Base-by-base conservation (phyloP, 352 stramenopile species). In the Phytophthora melonis region DNA sequence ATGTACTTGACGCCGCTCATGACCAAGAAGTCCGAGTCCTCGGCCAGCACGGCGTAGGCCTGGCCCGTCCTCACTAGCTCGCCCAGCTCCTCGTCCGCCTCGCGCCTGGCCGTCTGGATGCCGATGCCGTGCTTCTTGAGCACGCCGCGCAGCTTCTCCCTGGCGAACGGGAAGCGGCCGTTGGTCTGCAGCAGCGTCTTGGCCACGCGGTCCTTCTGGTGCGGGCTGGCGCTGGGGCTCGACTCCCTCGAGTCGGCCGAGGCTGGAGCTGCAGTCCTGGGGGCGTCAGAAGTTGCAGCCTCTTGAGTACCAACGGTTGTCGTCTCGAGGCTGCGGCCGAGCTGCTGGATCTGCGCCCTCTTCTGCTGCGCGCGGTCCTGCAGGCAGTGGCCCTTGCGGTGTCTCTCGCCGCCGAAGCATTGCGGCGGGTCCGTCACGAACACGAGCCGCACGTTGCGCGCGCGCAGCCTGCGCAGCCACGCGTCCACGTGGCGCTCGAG, bases 21-120 rank as follows among this genome's bases (percentile, higher is more conserved):
- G 65, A 92, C 82, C 16, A 97, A 68, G 68, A 97, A 98, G 63
- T 98, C 93, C 59, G 91, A 97, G 77, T 98, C 93, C 45, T 95
- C 83, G 0, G 77, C 87, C 9, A 97, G 72, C 9, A 94, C 87
- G 0, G 89, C 89, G 55, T 83, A 93, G 0, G 84, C 84, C 36
- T 79, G 23, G 6, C 79, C 82, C 21, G 62, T 60, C 10, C 89
- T 75, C 25, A 97, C 85, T 27, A 93, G 66, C 23, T 91, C 69
- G 6, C 81, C 89, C 8, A 97, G 79, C 41, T 86, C 84, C 77
- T 93, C 86, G 67, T 97, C 91, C 18, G 91, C 91, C 63, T 97
- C 91, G 53, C 81, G 80, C 53, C 34, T 78, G 0, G 89, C 86
- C 1, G 86, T 94, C 6, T 74, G 71, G 16, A 97, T 73, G 2